Base-by-base conservation (phyloP, 768 basidiomycete species). In the Trametes villosa region DNA sequence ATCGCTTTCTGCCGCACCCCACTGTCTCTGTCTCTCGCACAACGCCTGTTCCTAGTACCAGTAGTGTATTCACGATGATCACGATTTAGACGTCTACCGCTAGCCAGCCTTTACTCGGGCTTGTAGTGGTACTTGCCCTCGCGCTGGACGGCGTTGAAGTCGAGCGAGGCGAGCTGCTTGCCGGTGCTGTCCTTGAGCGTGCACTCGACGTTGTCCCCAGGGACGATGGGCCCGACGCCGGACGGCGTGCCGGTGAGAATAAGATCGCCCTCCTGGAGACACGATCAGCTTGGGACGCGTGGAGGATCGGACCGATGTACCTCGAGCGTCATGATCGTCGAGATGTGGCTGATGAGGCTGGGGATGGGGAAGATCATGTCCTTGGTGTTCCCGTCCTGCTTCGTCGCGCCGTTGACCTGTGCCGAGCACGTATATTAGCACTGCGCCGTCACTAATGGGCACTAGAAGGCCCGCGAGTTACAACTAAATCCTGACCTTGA, bases 251-350 rank as follows among this genome's bases (percentile, higher is more conserved):
- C 93, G 0, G 94, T 96, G 33, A 97, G 78, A 60, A 97, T 77
- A n/a, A 96, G 77, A 65, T 97, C 95, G 13, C 93, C 93, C 74
- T 95, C 93, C 92, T 96, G 72, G 15, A 27, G n/a, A 48, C 24
- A 26, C 54, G 11, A 41, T 54, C 22, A 34, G 15, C 20, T 2
- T 9, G 20, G 33, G 5, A 24, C 12, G 45, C 41, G 52, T 46
- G 9, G 5, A 6, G 17, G 41, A 33, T 9, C 11, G 22, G 6
- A 4, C 8, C 20, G 18, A 51, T 69, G 47, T 17, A 91, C 95
- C 82, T 97, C 94, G n/a, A 99, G 82, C 0, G 89, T 88, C 95
- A 98, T 97, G 74, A 99, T 96, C 4, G 93, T 91, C 2, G 95
- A 96, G 56, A 96, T 82, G 70, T 96, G 95, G 64, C 91, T 86